Conservation (phyloP, 495 filamentous ascomycete genomes). For the Lineolata rhizophorae region DNA sequence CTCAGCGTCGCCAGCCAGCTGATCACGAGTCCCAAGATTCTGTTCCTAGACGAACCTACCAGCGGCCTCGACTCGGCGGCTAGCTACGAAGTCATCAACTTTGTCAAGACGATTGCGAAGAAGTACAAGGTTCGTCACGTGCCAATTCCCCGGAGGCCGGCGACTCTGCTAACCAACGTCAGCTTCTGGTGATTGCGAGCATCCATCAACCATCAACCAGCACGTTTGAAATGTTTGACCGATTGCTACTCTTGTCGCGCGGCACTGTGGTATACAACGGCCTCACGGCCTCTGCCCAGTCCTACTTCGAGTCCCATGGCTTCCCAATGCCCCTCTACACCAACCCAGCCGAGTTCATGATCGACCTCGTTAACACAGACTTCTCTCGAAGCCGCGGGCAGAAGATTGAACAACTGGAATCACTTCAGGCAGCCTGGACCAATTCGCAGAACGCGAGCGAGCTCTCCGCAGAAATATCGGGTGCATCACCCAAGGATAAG, state of each 20-base stretch:
- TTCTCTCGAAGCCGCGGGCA: constrained; percentile 29
- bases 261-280: constrained; percentile 54
- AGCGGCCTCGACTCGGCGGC: constrained; percentile 61
- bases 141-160: background rate
- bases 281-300: no score
- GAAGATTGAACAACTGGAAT: constrained; percentile 18
- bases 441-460: constrained; percentile 9
- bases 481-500: constrained; percentile 6
- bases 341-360: no score
- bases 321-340: no score
- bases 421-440: constrained; percentile 25
- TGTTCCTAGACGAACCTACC: constrained; percentile 72
- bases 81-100: constrained; percentile 44
- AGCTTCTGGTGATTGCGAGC: constrained; percentile 50
- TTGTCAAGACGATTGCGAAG: constrained; percentile 37
- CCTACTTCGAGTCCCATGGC: no score
- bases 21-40: constrained; percentile 53
- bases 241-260: constrained; percentile 45
- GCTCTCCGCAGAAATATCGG: background rate
- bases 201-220: constrained; percentile 67
- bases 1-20: constrained; percentile 60
- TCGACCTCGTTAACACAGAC: no score
- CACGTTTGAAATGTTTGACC: constrained; percentile 61
- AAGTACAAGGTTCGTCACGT: constrained; percentile 33
- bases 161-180: constrained; percentile 2